Evolutionary conservation across 176 grass and related monocot species (phyloP).

Genomic region (Triticum urartu): DNA sequence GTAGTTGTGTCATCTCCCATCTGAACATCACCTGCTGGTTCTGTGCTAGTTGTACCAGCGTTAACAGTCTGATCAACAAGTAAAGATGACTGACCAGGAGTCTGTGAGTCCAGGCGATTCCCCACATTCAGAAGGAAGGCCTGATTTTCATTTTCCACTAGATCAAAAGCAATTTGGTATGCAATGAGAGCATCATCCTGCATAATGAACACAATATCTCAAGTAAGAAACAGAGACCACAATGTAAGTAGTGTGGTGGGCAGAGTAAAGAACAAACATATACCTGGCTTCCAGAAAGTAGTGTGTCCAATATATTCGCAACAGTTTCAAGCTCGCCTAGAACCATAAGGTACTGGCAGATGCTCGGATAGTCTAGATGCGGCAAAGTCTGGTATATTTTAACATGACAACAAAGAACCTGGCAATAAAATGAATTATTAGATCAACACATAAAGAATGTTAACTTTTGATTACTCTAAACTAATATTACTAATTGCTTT

Average conservation of each 20-base stretch:
- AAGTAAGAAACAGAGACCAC: constrained; percentile 2
- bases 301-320: constrained; percentile 76
- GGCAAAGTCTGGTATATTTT: constrained; percentile 85
- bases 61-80: constrained; percentile 44
- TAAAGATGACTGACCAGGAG: constrained; percentile 7
- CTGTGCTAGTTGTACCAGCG: constrained; percentile 37
- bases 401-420: constrained; percentile 87
- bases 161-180: constrained; percentile 98
- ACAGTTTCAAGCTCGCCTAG: constrained; percentile 77
- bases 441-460: neutral
- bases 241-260: constrained; percentile 5
- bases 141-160: constrained; percentile 98
- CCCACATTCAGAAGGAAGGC: constrained; percentile 82
- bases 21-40: constrained; percentile 65
- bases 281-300: constrained; percentile 83
- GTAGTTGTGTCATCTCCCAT: constrained; percentile 66
- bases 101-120: constrained; percentile 42
- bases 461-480: neutral
- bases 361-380: constrained; percentile 85
- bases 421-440: constrained; percentile 13
- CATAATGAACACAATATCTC: constrained; percentile 34
- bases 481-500: neutral
- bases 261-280: constrained; percentile 13
- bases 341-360: constrained; percentile 97
- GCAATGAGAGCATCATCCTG: constrained; percentile 89